Conservation (phyloP, 768 basidiomycete genomes). For the Tremella mesenterica region DNA sequence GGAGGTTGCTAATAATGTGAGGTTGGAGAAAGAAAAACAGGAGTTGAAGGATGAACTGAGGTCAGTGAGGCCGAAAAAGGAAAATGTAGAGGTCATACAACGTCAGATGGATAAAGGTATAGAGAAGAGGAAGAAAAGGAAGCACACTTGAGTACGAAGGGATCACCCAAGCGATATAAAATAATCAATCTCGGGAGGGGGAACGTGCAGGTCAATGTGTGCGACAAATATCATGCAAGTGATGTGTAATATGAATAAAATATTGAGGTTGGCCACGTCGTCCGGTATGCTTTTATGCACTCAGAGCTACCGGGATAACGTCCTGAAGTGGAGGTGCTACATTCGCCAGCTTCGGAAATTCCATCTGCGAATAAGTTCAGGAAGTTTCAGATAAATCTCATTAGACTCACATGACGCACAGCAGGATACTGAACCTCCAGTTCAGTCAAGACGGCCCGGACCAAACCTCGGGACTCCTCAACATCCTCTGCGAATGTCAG, state of each 20-base stretch:
- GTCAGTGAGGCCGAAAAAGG: too few species aligned
- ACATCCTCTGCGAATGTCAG: background rate
- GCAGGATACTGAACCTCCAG: conserved; percentile 6
- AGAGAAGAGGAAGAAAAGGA: too few species aligned
- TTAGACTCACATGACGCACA: conserved; percentile 4
- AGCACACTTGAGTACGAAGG: too few species aligned
- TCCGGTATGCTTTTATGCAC: background rate
- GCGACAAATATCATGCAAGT: too few species aligned
- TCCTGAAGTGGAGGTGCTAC: conserved; percentile 2
- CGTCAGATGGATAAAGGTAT: too few species aligned
- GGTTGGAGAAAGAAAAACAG: too few species aligned
- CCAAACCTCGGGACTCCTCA: background rate
- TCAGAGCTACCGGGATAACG: background rate
- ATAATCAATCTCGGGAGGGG: too few species aligned
- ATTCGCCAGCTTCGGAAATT: background rate
- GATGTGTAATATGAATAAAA: background rate
- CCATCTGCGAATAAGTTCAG: background rate
- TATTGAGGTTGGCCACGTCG: background rate
- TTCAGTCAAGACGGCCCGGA: conserved; percentile 1
- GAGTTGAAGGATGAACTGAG: too few species aligned
- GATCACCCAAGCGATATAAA: too few species aligned
- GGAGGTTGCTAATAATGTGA: too few species aligned
- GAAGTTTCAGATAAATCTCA: background rate
- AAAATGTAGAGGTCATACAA: too few species aligned
- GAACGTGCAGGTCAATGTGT: too few species aligned